phyloP scores from a whole-genome alignment of 352 stramenopile genomes.

The Globisporangium polare region DNA sequence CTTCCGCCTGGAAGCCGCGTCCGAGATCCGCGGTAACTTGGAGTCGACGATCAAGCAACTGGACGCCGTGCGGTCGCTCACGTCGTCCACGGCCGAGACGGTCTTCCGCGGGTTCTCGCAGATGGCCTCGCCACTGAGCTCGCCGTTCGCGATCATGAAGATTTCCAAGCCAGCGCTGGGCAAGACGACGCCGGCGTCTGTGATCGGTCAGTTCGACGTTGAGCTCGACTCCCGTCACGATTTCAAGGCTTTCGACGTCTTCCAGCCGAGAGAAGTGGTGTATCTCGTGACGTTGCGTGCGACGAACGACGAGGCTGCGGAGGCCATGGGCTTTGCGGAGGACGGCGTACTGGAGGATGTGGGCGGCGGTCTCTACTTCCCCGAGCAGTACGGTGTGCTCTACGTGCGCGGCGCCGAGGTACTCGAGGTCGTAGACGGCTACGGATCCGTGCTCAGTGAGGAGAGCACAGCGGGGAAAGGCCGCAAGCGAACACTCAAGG shows the following conservation, averaged over 20 bases:
- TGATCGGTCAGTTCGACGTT: constrained; percentile 84
- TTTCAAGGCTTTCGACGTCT: constrained; percentile 77
- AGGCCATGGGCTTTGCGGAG: constrained; percentile 54
- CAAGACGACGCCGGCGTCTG: constrained; percentile 72
- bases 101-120: constrained; percentile 58
- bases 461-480: constrained; percentile 38
- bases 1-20: constrained; percentile 85
- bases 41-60: constrained; percentile 83
- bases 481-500: constrained; percentile 81
- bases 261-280: constrained; percentile 92
- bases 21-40: constrained; percentile 83
- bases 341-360: constrained; percentile 32
- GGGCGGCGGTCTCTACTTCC: constrained; percentile 60
- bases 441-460: constrained; percentile 50
- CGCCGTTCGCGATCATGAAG: constrained; percentile 60
- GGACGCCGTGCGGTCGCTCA: constrained; percentile 41
- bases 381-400: constrained; percentile 85
- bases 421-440: constrained; percentile 77
- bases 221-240: constrained; percentile 70
- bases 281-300: constrained; percentile 90
- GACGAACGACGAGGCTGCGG: constrained; percentile 56
- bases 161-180: constrained; percentile 90
- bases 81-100: constrained; percentile 35
- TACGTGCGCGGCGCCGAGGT: constrained; percentile 78
- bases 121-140: constrained; percentile 33